A percentile compares a stretch with the other conserved stretches of the same genome.
phyloP scores from a whole-genome alignment of 1,284 basidiomycete species.

The Ustilago xerochloae region DNA sequence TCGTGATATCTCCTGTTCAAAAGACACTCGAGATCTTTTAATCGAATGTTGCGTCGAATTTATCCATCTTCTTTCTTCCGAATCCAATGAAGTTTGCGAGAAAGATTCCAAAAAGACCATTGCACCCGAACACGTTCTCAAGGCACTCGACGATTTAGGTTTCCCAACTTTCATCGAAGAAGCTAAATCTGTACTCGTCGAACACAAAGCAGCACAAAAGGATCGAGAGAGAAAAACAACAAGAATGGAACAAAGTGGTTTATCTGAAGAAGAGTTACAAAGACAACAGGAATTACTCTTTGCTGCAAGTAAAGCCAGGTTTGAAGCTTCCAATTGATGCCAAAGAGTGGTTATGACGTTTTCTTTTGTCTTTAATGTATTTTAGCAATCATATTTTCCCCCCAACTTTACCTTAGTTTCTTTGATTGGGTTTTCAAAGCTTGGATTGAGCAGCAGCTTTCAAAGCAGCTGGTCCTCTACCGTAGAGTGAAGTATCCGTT shows the following conservation, averaged over 20 bases:
- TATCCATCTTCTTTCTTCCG: slow-evolving; percentile 95
- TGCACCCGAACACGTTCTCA: slow-evolving; percentile 94
- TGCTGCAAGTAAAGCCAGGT: slow-evolving; percentile 78
- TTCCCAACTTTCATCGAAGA: slow-evolving; percentile 87
- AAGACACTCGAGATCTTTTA: slow-evolving; percentile 94
- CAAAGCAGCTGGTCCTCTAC: slow-evolving; percentile 27
- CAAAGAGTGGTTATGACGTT: not conserved
- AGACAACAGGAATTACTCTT: slow-evolving; percentile 90
- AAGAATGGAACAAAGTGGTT: slow-evolving; percentile 81
- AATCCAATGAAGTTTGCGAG: slow-evolving; percentile 98
- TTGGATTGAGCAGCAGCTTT: slow-evolving; percentile 12
- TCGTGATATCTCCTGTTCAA: slow-evolving; percentile 87
- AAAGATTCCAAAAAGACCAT: slow-evolving; percentile 99
- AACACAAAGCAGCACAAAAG: slow-evolving; percentile 94
- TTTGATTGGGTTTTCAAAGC: not conserved
- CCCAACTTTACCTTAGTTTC: not conserved
- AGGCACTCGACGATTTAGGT: slow-evolving; percentile 90
- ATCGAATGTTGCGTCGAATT: slow-evolving; percentile 99
- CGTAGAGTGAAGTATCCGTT: slow-evolving; percentile 27
- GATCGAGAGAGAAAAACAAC: slow-evolving; percentile 77
- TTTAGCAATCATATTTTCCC: not conserved
- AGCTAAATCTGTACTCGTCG: slow-evolving; percentile 89
- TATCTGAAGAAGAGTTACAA: slow-evolving; percentile 89
- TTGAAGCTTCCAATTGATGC: slow-evolving; percentile 69
- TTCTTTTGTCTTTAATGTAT: not conserved